Conservation (phyloP, 2,329 filamentous ascomycete genomes). For the Diaporthe longicolla region DNA sequence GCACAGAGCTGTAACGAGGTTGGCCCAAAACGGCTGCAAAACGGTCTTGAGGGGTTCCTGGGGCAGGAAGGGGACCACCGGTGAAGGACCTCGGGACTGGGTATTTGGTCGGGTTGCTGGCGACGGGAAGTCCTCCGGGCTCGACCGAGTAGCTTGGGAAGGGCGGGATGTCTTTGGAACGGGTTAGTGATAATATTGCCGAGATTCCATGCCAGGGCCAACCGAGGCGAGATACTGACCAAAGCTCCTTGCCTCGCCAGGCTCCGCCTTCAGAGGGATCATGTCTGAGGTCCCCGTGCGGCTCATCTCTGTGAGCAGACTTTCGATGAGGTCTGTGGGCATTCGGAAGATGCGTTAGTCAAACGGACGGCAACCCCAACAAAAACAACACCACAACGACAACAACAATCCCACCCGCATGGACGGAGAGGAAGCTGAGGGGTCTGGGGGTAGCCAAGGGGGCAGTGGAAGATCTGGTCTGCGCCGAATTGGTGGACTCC, state of each 20-base stretch:
- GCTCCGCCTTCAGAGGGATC: neutral
- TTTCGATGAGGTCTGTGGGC: constrained; percentile 2
- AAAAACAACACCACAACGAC: neutral
- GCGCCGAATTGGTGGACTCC: no score
- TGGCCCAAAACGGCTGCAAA: constrained; percentile 36
- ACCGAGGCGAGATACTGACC: neutral
- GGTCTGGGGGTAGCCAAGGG: neutral
- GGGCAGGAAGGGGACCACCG: constrained; percentile 18
- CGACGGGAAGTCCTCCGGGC: neutral
- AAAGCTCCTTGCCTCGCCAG: constrained; percentile 5
- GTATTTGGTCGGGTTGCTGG: neutral
- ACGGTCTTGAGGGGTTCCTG: constrained; percentile 35
- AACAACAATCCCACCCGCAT: no score
- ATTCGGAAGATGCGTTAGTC: constrained; percentile 2
- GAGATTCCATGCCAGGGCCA: neutral
- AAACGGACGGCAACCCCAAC: neutral
- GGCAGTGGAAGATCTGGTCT: no score
- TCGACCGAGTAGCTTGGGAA: constrained; percentile 19
- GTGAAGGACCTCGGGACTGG: neutral
- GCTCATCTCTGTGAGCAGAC: constrained; percentile 21
- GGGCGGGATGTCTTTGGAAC: neutral
- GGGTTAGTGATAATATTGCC: neutral
- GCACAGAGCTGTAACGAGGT: constrained; percentile 4
- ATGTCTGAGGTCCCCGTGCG: neutral
- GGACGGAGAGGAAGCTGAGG: neutral